Conservation (phyloP, 805 yeast species). For the Candida ficus region DNA sequence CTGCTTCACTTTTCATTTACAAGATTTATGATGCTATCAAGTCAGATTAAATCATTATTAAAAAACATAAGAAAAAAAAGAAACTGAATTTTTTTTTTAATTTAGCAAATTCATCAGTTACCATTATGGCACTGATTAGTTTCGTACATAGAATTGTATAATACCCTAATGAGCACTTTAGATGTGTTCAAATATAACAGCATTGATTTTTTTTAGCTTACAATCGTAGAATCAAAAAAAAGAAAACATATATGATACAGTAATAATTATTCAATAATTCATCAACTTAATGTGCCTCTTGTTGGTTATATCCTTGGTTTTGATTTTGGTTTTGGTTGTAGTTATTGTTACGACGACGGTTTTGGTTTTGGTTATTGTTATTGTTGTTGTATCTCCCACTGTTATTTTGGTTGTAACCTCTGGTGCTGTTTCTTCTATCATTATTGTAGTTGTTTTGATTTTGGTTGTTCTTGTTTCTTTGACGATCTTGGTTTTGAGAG, state of each 20-base stretch:
- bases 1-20: constrained; percentile 62
- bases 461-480: constrained; percentile 38
- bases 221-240: not conserved
- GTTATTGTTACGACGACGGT: constrained; percentile 5
- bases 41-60: constrained; percentile 50
- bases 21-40: constrained; percentile 56
- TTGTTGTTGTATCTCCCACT: constrained; percentile 26
- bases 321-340: constrained; percentile 8
- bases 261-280: constrained; percentile 14
- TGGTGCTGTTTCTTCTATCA: constrained; percentile 24
- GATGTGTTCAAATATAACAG: not conserved
- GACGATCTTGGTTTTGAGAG: constrained; percentile 42
- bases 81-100: no score
- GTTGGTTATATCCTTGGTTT: constrained; percentile 8
- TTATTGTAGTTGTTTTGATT: constrained; percentile 33
- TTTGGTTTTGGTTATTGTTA: constrained; percentile 8
- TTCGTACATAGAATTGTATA: not conserved
- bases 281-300: not conserved
- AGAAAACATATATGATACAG: not conserved
- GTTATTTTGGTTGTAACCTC: constrained; percentile 29
- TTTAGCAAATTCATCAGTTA: no score
- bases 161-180: not conserved
- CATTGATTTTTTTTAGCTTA: not conserved
- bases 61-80: no score
- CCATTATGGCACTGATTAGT: no score